Evolutionary conservation across 768 basidiomycete species (phyloP).

Genomic region (Tephrocybe rancida): DNA sequence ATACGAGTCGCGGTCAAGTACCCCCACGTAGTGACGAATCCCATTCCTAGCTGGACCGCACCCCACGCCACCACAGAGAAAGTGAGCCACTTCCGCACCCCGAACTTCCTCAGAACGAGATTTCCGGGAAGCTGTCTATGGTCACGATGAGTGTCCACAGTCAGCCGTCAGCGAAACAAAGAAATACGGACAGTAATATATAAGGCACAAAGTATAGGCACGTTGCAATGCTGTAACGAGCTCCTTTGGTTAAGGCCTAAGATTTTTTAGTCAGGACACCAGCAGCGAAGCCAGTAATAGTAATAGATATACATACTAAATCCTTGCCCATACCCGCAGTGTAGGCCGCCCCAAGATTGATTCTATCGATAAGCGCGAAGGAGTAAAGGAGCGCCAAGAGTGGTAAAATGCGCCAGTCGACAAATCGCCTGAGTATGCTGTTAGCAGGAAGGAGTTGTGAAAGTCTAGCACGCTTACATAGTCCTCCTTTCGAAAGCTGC

Average conservation of each 20-base stretch:
- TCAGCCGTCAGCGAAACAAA: not conserved
- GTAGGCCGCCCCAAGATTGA: slow-evolving; percentile 43
- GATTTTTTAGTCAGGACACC: slow-evolving; percentile 6
- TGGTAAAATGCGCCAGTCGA: slow-evolving; percentile 46
- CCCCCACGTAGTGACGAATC: slow-evolving; percentile 43
- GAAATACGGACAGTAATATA: slow-evolving; percentile 36
- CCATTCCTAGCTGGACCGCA: slow-evolving; percentile 46
- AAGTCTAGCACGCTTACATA: slow-evolving; percentile 27
- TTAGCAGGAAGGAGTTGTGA: not conserved
- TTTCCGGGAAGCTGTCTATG: slow-evolving; percentile 48
- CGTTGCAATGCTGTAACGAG: slow-evolving; percentile 42
- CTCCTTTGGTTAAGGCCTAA: slow-evolving; percentile 33
- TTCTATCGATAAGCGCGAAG: slow-evolving; percentile 45
- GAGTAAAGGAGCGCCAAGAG: slow-evolving; percentile 42
- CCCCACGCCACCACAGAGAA: slow-evolving; percentile 46
- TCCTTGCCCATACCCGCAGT: slow-evolving; percentile 46
- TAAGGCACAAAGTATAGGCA: slow-evolving; percentile 49
- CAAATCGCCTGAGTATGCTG: slow-evolving; percentile 32
- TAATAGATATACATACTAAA: slow-evolving; percentile 25
- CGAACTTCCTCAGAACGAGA: slow-evolving; percentile 42
- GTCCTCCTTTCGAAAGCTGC: slow-evolving; percentile 36
- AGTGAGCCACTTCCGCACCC: slow-evolving; percentile 46
- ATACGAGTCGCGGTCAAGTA: slow-evolving; percentile 42
- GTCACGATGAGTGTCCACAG: slow-evolving; percentile 1
- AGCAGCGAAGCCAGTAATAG: not conserved